Base-by-base conservation (phyloP, 2,329 filamentous ascomycete genomes). In the Teratosphaeria viscida region DNA sequence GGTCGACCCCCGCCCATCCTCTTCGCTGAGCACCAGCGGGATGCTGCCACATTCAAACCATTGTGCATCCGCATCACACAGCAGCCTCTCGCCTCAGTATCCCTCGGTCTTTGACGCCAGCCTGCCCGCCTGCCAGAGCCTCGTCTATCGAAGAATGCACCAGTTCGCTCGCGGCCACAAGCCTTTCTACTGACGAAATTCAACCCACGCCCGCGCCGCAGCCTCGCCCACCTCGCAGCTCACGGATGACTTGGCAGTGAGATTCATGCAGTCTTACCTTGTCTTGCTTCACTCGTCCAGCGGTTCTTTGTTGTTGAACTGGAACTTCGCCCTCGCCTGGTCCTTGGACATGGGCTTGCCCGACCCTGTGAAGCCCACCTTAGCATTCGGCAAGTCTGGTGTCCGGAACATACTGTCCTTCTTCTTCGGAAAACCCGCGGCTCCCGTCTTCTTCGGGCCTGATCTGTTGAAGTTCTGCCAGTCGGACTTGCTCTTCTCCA, bases 311-410 rank as follows among this genome's bases (percentile, higher is more conserved):
- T 62, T 11, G 8, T 60, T 55, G 49, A 53, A 69, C 7, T 67
- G 64, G 65, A 67, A 72, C 52, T 68, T 69, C 34, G 64, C 61
- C 32, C 68, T 64, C 27, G 60, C 64, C 56, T 65, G 67, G 72
- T 96, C 94, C 75, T 96, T 96, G 67, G 91, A 89, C 94, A 97
- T 97, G 65, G 88, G 82, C 75, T 96, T 90, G 61, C 94, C 94
- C 58, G 92, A 96, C 63, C 94, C 94, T 8, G 90, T 96, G 71
- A 99, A 96, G 37, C 94, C 94, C 70, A 99, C 94, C 87, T 91
- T 84, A 60, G 89, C 92, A 69, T 90, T 84, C 27, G 94, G 82
- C 62, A 90, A 87, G 35, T 95, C 91, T 0, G 91, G 90, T 2
- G 92, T 96, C 54, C 69, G 62, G 54, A 72, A 72, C 61, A 66